Conservation (phyloP, 139 green algal species). For the Volvox africanus region DNA sequence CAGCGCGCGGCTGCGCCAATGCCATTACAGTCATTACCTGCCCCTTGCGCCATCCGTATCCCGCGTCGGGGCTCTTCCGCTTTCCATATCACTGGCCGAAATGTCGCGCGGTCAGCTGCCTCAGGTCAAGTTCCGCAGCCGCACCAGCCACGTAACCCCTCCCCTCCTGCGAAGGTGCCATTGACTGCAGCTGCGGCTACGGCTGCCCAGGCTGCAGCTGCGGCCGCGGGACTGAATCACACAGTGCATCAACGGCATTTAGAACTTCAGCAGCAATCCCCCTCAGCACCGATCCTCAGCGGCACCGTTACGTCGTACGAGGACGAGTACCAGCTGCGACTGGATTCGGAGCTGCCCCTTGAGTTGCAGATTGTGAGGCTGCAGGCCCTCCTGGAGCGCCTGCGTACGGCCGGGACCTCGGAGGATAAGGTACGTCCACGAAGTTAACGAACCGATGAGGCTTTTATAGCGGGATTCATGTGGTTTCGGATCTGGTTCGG, state of each 20-base stretch:
- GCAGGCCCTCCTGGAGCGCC: background rate
- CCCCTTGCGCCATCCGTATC: background rate
- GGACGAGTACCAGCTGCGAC: conserved; percentile 8
- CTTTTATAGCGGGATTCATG: no score
- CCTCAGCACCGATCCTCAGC: background rate
- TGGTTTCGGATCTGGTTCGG: no score
- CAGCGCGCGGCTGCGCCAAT: background rate
- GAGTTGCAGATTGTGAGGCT: background rate
- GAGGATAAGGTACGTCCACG: conserved; percentile 13
- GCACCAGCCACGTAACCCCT: background rate
- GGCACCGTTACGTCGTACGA: conserved; percentile 30
- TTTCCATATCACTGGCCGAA: no score
- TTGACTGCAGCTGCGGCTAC: background rate
- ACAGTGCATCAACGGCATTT: background rate
- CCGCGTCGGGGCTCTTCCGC: no score
- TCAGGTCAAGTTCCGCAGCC: background rate
- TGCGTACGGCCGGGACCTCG: background rate
- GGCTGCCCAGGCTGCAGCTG: background rate
- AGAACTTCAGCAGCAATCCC: background rate
- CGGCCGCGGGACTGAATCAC: background rate
- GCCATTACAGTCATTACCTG: background rate
- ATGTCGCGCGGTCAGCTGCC: background rate
- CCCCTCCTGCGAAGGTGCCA: background rate
- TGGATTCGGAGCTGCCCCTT: conserved; percentile 5
- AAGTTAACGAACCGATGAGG: no score